These are phyloP conservation scores for Sphagnum tenellum DNA, from an alignment of 225 moss, liverwort and hornwort genomes.

Conservation along the genomic window DNA sequence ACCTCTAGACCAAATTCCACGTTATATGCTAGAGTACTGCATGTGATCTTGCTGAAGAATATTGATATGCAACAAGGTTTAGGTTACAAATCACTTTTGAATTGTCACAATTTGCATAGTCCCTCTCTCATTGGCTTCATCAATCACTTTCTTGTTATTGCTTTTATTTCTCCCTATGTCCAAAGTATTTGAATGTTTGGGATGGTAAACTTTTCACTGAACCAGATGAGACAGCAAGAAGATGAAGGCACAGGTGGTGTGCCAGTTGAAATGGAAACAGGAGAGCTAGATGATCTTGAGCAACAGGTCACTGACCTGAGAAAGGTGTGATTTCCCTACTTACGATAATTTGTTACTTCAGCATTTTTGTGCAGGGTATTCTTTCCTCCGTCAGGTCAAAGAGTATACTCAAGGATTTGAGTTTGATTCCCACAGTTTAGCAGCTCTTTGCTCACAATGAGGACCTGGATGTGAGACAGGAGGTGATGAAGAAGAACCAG, in stretches of 20 bases:
- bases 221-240: conserved; percentile 45
- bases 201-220: neutral
- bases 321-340: conserved; percentile 38
- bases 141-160: too few relatives aligned
- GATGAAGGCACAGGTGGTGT: conserved; percentile 24
- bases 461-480: conserved; percentile 21
- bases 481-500: conserved; percentile 73
- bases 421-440: neutral
- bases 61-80: too few relatives aligned
- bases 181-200: neutral
- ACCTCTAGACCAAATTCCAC: too few relatives aligned
- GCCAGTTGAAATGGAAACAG: conserved; percentile 39
- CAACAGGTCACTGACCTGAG: conserved; percentile 54
- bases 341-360: too few relatives aligned
- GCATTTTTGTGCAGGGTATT: too few relatives aligned
- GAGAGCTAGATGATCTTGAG: conserved; percentile 63
- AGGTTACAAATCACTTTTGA: too few relatives aligned
- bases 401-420: neutral
- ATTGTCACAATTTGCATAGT: too few relatives aligned
- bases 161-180: too few relatives aligned
- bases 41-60: too few relatives aligned
- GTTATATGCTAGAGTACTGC: too few relatives aligned
- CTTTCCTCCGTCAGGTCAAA: too few relatives aligned
- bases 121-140: too few relatives aligned
- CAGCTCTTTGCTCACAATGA: neutral